phyloP scores from a whole-genome alignment of 306 rosid genomes.

The Pyrus pyrifolia region DNA sequence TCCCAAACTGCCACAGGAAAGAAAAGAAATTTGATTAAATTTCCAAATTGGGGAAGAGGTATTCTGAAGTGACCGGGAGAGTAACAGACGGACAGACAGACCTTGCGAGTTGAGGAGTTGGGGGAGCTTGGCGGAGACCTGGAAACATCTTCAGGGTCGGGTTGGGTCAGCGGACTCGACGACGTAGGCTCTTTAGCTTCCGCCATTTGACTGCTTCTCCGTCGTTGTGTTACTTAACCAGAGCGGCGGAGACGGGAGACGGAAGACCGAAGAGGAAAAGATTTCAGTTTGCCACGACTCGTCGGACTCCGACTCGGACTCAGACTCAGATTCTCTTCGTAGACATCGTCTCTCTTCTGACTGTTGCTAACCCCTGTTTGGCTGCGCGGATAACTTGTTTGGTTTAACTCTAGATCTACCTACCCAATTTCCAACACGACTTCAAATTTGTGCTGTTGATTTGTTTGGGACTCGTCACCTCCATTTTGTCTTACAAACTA shows the following conservation, averaged over 20 bases:
- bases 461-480: too few relatives aligned
- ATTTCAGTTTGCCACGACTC: not conserved
- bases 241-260: not conserved
- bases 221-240: not conserved
- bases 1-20: not conserved
- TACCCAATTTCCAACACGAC: too few relatives aligned
- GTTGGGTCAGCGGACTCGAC: slow-evolving; percentile 66
- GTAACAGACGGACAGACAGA: slow-evolving; percentile 2
- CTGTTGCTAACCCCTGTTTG: not conserved
- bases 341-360: not conserved
- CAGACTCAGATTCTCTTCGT: not conserved
- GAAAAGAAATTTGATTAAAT: not conserved
- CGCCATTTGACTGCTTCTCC: slow-evolving; percentile 35
- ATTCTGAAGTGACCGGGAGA: not conserved
- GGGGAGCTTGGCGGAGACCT: slow-evolving; percentile 75
- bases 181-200: slow-evolving; percentile 76
- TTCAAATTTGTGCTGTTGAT: too few relatives aligned
- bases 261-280: not conserved
- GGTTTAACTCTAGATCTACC: too few relatives aligned
- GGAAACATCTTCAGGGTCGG: slow-evolving; percentile 66
- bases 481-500: too few relatives aligned
- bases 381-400: not conserved
- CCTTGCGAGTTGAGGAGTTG: slow-evolving; percentile 85
- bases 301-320: not conserved
- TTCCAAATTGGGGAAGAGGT: not conserved